Conservation (phyloP, 202 grass and related monocot species). For the Bolboschoenoplectus hybrid region DNA sequence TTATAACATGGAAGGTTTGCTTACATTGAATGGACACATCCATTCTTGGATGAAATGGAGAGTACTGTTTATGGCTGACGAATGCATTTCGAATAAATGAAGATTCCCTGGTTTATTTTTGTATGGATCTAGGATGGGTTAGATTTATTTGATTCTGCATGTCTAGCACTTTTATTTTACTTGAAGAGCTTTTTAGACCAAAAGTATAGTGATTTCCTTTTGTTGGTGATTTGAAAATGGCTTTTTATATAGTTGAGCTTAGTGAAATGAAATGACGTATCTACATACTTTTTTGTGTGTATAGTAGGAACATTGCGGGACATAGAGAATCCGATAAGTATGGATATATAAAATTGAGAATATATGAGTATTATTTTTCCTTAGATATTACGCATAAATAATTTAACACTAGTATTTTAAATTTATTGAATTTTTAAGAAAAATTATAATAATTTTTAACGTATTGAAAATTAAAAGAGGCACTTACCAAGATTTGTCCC, state of each 20-base stretch:
- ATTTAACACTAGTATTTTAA: too few relatives aligned
- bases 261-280: slow-evolving; percentile 6
- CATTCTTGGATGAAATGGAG: neutral
- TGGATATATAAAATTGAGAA: too few relatives aligned
- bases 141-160: slow-evolving; percentile 40
- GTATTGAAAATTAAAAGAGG: too few relatives aligned
- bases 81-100: slow-evolving; percentile 24
- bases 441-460: too few relatives aligned
- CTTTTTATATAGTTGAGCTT: neutral
- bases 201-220: slow-evolving; percentile 13
- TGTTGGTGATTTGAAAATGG: neutral
- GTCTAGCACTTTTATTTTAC: slow-evolving; percentile 22
- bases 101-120: slow-evolving; percentile 35
- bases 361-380: too few relatives aligned
- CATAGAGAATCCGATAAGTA: too few relatives aligned
- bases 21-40: slow-evolving; percentile 24
- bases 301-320: neutral
- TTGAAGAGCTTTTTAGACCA: slow-evolving; percentile 19
- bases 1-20: slow-evolving; percentile 7
- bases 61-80: neutral
- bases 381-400: too few relatives aligned
- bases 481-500: too few relatives aligned
- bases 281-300: neutral
- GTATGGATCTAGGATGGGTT: slow-evolving; percentile 3
- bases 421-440: too few relatives aligned